These are phyloP conservation scores for Apiotrichum domesticum DNA, from an alignment of 1,284 basidiomycete species.

Conservation along the genomic window DNA sequence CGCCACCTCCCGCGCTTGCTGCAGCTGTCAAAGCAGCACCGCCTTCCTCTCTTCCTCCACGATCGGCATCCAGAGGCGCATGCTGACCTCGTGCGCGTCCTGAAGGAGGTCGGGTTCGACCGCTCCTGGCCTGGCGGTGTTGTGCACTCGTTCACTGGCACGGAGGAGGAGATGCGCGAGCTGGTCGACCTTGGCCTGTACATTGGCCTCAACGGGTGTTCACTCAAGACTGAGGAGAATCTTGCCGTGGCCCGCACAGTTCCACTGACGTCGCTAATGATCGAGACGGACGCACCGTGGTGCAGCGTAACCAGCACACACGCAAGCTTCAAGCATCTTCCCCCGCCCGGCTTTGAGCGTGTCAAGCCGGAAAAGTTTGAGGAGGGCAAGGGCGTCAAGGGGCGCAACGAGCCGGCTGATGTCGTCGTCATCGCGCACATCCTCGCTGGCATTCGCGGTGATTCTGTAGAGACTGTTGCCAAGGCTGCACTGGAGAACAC, in stretches of 20 bases:
- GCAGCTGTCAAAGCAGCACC: constrained; percentile 61
- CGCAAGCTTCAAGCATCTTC: constrained; percentile 59
- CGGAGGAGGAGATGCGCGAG: constrained; percentile 60
- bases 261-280: constrained; percentile 60
- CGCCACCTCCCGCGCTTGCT: constrained; percentile 68
- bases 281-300: constrained; percentile 85
- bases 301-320: constrained; percentile 72
- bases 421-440: constrained; percentile 73
- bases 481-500: constrained; percentile 64
- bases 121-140: constrained; percentile 61
- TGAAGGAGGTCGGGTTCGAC: constrained; percentile 32
- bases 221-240: constrained; percentile 71
- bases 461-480: constrained; percentile 57
- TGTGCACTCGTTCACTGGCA: constrained; percentile 82
- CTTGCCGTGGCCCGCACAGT: constrained; percentile 59
- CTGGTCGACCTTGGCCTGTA: constrained; percentile 66
- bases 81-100: constrained; percentile 58
- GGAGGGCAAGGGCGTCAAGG: constrained; percentile 64
- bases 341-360: constrained; percentile 55
- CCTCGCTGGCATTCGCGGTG: constrained; percentile 56
- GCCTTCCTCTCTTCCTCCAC: constrained; percentile 78
- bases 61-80: constrained; percentile 70
- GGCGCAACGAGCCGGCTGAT: constrained; percentile 71
- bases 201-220: constrained; percentile 75
- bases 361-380: constrained; percentile 64